Evolutionary conservation across 768 basidiomycete species (phyloP).

Genomic region (Lactarius psammicola): DNA sequence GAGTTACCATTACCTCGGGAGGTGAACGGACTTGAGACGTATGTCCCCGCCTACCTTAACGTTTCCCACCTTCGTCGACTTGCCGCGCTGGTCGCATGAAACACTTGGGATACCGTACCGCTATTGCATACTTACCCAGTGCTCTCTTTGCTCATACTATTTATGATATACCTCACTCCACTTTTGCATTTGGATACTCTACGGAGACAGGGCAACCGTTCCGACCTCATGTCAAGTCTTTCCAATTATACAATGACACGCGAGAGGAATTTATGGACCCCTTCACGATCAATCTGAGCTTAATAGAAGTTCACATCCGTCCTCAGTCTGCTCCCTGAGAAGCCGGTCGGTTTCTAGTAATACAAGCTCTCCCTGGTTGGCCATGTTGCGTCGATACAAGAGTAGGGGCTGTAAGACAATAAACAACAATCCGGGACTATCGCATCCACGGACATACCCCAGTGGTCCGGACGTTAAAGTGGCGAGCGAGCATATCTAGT

Average conservation of each 20-base stretch:
- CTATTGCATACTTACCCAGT: conserved; percentile 19
- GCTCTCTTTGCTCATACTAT: conserved; percentile 19
- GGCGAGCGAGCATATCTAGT: conserved; percentile 51
- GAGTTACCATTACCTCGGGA: conserved; percentile 93
- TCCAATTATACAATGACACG: not conserved
- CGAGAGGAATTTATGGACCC: not conserved
- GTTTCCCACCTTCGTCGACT: conserved; percentile 85
- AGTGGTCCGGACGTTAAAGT: conserved; percentile 37
- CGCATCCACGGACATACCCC: conserved; percentile 14
- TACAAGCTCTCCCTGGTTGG: conserved; percentile 32
- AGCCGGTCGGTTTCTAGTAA: conserved; percentile 48
- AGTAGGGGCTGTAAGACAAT: conserved; percentile 41
- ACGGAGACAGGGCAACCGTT: not conserved
- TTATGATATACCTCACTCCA: conserved; percentile 21
- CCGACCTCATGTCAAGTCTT: not conserved
- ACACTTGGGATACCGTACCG: conserved; percentile 3
- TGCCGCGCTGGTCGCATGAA: conserved; percentile 79
- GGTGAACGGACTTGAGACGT: conserved; percentile 94
- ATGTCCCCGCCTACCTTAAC: conserved; percentile 88
- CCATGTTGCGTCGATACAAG: conserved; percentile 35
- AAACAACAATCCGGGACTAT: conserved; percentile 31
- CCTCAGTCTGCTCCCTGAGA: conserved; percentile 52
- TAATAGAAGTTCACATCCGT: conserved; percentile 42
- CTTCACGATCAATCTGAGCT: not conserved
- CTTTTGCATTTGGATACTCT: conserved; percentile 1